Evolutionary conservation across 1,284 basidiomycete genomes (phyloP).

Genomic region (Tilletia walkeri): DNA sequence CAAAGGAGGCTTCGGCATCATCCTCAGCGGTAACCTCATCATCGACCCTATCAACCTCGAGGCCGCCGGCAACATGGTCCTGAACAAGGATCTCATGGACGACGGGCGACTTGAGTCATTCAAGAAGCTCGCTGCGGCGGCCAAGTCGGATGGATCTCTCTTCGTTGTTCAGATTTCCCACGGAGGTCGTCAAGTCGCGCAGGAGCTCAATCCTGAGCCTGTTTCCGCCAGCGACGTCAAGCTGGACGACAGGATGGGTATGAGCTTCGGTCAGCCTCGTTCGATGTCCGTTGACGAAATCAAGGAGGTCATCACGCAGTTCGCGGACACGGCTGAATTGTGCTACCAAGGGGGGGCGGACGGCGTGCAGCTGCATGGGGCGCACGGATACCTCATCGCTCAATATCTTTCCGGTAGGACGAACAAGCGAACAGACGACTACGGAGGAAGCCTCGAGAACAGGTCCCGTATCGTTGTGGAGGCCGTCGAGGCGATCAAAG

Average conservation of each 20-base stretch:
- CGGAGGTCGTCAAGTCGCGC: conserved; percentile 56
- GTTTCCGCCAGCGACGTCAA: conserved; percentile 45
- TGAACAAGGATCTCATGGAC: conserved; percentile 59
- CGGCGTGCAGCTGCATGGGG: conserved; percentile 58
- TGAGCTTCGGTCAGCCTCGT: conserved; percentile 19
- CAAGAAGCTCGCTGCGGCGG: not conserved
- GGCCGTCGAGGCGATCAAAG: conserved; percentile 56
- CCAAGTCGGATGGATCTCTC: conserved; percentile 58
- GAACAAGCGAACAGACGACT: conserved; percentile 58
- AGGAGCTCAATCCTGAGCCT: conserved; percentile 33
- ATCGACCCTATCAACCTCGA: conserved; percentile 71
- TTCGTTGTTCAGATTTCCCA: conserved; percentile 59
- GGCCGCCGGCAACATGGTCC: conserved; percentile 73
- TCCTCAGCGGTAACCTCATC: conserved; percentile 46
- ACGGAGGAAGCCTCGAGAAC: conserved; percentile 58
- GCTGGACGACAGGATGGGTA: conserved; percentile 43
- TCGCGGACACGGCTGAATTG: conserved; percentile 56
- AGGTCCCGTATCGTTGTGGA: conserved; percentile 56
- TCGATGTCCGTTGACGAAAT: conserved; percentile 37
- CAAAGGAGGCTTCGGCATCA: conserved; percentile 44
- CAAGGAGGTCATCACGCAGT: conserved; percentile 46
- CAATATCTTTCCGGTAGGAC: conserved; percentile 54
- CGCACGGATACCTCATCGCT: conserved; percentile 50
- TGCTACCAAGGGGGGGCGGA: conserved; percentile 55
- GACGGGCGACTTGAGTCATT: not conserved